Percentiles rank a stretch among this genome's conserved stretches.
phyloP scores from a whole-genome alignment of 371 early-diverging fungal genomes.

The Apophysomyces ossiformis region DNA sequence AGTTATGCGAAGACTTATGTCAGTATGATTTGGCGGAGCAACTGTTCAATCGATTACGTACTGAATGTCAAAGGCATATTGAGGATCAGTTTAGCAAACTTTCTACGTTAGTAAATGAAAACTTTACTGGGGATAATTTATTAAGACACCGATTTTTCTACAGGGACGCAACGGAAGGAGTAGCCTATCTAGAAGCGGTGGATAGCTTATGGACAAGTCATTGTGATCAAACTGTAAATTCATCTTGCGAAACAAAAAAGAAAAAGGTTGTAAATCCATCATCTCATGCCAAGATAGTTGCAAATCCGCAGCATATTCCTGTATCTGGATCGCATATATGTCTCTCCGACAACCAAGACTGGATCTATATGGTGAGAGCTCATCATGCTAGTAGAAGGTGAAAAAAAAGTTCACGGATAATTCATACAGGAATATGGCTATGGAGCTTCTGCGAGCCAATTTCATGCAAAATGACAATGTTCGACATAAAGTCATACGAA shows the following conservation, averaged over 20 bases:
- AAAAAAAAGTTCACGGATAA: not conserved
- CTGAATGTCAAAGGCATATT: constrained; percentile 60
- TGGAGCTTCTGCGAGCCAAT: constrained; percentile 70
- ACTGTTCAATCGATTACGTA: constrained; percentile 66
- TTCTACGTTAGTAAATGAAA: constrained; percentile 25
- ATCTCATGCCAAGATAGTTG: constrained; percentile 40
- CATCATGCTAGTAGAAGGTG: not conserved
- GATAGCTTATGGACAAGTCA: constrained; percentile 68
- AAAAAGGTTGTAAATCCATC: not conserved
- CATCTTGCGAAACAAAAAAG: not conserved
- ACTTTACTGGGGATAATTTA: not conserved
- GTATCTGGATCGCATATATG: constrained; percentile 91
- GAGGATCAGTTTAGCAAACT: constrained; percentile 33
- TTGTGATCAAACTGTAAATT: constrained; percentile 70
- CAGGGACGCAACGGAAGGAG: constrained; percentile 37
- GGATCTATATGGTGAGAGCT: constrained; percentile 69
- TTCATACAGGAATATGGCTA: constrained; percentile 72
- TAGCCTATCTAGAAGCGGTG: constrained; percentile 57
- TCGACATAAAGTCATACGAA: constrained; percentile 55
- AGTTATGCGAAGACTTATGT: constrained; percentile 87
- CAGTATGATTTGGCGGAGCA: constrained; percentile 71
- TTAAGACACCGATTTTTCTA: constrained; percentile 6
- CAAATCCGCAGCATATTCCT: constrained; percentile 86
- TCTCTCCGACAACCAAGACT: constrained; percentile 69
- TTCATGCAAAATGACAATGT: constrained; percentile 58